Evolutionary conservation across 345 rosid genomes (phyloP).

Genomic region (Salix viminalis): DNA sequence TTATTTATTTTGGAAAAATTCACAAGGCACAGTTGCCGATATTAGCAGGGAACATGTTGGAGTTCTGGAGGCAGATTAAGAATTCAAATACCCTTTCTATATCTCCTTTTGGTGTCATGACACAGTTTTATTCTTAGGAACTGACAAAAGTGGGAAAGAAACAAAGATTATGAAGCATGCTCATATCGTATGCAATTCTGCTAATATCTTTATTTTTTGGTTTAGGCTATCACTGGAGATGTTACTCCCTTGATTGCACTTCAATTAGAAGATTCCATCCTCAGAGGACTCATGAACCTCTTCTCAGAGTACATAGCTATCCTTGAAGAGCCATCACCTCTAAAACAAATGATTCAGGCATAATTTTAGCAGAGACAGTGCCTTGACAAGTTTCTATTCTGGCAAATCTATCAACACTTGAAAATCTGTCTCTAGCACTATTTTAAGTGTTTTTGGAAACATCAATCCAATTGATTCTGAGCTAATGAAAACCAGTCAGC

Average conservation of each 20-base stretch:
- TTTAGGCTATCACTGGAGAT: constrained; percentile 41
- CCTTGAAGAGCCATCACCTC: constrained; percentile 36
- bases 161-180: background rate
- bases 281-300: constrained; percentile 40
- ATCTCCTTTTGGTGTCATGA: background rate
- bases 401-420: constrained; percentile 43
- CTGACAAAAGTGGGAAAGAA: background rate
- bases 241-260: constrained; percentile 38
- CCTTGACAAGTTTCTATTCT: constrained; percentile 44
- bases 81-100: too few relatives aligned
- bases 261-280: constrained; percentile 45
- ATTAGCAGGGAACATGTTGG: background rate
- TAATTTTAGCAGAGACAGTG: constrained; percentile 32
- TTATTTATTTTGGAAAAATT: too few relatives aligned
- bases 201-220: background rate
- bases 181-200: background rate
- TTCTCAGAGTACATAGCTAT: constrained; percentile 38
- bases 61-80: background rate
- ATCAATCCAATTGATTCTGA: constrained; percentile 11
- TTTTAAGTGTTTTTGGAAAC: constrained; percentile 28
- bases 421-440: constrained; percentile 27
- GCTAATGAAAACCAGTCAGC: constrained; percentile 7
- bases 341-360: constrained; percentile 20
- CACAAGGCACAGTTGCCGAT: background rate
- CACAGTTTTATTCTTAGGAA: background rate